Evolutionary conservation across 257 asterid genomes (phyloP), one percentile per base, ranked within the genome.

Genomic region (Solanum piurae): DNA sequence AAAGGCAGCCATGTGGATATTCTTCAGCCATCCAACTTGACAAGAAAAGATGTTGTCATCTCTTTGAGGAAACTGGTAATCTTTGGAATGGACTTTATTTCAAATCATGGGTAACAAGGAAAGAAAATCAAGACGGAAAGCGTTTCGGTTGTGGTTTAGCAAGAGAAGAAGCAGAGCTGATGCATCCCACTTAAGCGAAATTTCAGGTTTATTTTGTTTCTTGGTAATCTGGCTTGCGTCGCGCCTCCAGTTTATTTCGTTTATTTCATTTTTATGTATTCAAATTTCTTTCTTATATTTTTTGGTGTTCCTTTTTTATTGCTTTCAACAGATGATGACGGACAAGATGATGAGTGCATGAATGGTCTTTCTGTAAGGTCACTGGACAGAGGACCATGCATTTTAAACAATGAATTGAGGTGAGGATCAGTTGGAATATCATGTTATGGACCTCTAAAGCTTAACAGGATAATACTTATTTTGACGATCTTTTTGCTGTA

Each of bases 131-230:
- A 92, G 89, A 79, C 87, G 88, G 5, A 90, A 82, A 60, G 91
- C 87, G 91, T 88, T 95, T 75, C 93, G 73, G 23, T 89, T 92
- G 89, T 96, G 98, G 98, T 93, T 96, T 89, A 80, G 87, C 23
- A 91, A 95, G 90, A 94, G 91, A 91, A 90, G 89, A 27, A 96
- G 93, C 93, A 93, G 76, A 89, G 90, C 91, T n/a, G 91, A 95
- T 75, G 90, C 90, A 6, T 90, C 86, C 34, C 88, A 85, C 86
- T 89, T 87, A 7, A 83, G 52, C 36, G 93, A 91, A 14, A 49
- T 87, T 87, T 91, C 96, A 91, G 99, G 98, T 90, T 88, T 46
- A 74, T 58, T 82, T 60, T 9, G 11, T 69, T 21, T 46, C 12
- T 86, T 20, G 21, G 20, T 20, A 38, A 44, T 82, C 37, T 77